Percentiles rank a stretch among this genome's conserved stretches.
Conservation (phyloP, 495 filamentous ascomycete genomes). For the Zalerion maritima region DNA sequence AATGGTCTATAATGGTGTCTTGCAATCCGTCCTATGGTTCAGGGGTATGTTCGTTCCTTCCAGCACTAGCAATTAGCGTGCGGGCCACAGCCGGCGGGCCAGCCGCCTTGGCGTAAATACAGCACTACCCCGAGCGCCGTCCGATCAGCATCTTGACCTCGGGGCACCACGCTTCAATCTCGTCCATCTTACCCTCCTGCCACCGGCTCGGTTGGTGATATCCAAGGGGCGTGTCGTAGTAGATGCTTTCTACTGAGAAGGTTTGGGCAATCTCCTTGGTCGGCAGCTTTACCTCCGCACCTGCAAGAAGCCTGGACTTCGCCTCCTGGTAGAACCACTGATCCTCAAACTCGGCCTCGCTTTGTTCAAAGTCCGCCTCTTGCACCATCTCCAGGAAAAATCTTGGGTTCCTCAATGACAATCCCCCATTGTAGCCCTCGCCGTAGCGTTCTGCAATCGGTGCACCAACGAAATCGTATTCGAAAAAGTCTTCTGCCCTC, state of each 20-base stretch:
- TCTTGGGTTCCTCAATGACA: constrained; percentile 17
- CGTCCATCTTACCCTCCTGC: constrained; percentile 1
- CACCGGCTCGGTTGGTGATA: constrained; percentile 9
- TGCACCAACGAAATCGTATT: constrained; percentile 18
- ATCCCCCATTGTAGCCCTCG: constrained; percentile 16
- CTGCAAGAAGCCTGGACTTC: background rate
- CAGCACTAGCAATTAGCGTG: no score
- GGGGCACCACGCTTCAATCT: constrained; percentile 11
- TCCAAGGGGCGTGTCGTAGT: constrained; percentile 4
- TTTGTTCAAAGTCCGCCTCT: constrained; percentile 12
- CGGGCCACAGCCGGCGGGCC: no score
- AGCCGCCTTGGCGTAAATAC: no score
- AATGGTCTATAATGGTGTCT: no score
- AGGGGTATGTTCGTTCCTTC: no score
- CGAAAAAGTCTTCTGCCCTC: constrained; percentile 19
- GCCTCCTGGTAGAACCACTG: constrained; percentile 13
- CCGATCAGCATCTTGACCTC: constrained; percentile 9
- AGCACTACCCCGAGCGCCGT: no score
- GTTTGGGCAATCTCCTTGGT: background rate
- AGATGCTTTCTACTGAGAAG: constrained; percentile 9
- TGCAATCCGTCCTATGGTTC: no score
- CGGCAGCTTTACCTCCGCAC: constrained; percentile 5
- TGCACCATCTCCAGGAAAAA: constrained; percentile 13
- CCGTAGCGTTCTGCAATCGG: constrained; percentile 8
- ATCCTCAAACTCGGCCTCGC: constrained; percentile 14